Evolutionary conservation across 192 early-diverging fungal species (phyloP), one percentile per base, ranked within the genome.

Genomic region (Cetraspora pellucida): DNA sequence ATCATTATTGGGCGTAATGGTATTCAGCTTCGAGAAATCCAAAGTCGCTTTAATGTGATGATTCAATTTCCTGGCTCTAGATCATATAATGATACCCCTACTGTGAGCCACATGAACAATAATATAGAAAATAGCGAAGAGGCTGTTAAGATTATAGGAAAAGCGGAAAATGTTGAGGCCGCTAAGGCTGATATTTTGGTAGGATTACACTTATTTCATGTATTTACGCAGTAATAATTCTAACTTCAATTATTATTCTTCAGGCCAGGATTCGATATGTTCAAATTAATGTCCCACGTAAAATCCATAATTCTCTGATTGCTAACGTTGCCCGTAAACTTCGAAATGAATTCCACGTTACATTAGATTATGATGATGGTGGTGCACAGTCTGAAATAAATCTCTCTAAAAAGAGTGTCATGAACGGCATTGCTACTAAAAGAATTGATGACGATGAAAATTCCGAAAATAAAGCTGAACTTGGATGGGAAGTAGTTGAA

Each of bases 1-100:
- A 85, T 88, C 52, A 81, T 97, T 49, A 97, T 96, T 75, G 96
- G 96, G 14, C 89, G 90, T 46, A 87, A 85, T 58, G 95, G 95
- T 43, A 77, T 85, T 10, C 79, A 86, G 25, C 90, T 97, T 72
- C 89, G 89, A 77, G 85, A 89, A 47, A 83, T 96, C 69, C 89
- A 93, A 85, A 85, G 83, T 17, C 75, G 82, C 27, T 90, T 90
- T 79, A 83, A 84, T 16, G 90, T 93, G 49, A 86, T 87, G 70
- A 90, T 91, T 61, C 81, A 89, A 72, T 88, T 93, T 83, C 87
- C 88, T 27, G 84, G 85, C 65, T 65, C 69, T 52, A 28, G 78
- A 28, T 14, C 54, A 11, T 57, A 61, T 44, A 9, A 76, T 64
- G 74, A 76, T 23, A 44, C 31, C 10, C 45, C 30, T 11, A 19